These are phyloP conservation scores for Diaporthe batatas DNA, from an alignment of 2,329 filamentous ascomycete genomes.

Conservation along the genomic window DNA sequence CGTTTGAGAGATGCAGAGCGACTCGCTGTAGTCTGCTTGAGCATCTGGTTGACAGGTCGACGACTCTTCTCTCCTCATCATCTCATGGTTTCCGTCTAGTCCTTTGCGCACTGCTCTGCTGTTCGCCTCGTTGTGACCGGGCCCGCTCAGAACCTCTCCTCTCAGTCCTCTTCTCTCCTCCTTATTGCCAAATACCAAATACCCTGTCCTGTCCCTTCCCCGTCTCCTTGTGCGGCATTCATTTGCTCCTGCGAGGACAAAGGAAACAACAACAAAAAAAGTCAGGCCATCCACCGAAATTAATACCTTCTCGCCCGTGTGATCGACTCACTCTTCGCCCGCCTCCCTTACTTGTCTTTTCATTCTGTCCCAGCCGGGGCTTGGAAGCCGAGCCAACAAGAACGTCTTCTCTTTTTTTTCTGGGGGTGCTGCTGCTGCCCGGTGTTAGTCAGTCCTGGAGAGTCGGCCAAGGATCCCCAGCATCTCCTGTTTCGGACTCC, in stretches of 20 bases:
- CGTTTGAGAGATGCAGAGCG: conserved; percentile 66
- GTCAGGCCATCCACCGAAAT: conserved; percentile 41
- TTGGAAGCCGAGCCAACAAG: conserved; percentile 27
- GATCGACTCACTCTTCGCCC: conserved; percentile 34
- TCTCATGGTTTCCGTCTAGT: conserved; percentile 42
- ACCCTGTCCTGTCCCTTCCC: neutral
- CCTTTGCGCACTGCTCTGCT: conserved; percentile 32
- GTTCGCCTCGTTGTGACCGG: conserved; percentile 7
- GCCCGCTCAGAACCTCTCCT: conserved; percentile 33
- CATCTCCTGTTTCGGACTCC: conserved; percentile 41
- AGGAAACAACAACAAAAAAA: conserved; percentile 27
- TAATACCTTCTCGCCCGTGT: conserved; percentile 26
- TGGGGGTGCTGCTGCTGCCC: conserved; percentile 12
- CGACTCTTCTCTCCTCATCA: conserved; percentile 48
- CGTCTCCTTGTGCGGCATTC: conserved; percentile 48
- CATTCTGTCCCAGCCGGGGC: conserved; percentile 17
- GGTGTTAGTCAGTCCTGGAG: conserved; percentile 38
- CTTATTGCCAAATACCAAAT: neutral
- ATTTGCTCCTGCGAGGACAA: conserved; percentile 54
- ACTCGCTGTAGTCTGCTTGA: conserved; percentile 69
- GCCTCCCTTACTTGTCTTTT: conserved; percentile 10
- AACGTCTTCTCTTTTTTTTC: conserved; percentile 10
- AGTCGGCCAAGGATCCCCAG: conserved; percentile 28
- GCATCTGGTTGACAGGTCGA: conserved; percentile 46
- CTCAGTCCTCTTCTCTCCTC: conserved; percentile 31